Evolutionary conservation across 176 grass and related monocot genomes (phyloP), one percentile per base, ranked within the genome.

Genomic region (Oryza rufipogon): DNA sequence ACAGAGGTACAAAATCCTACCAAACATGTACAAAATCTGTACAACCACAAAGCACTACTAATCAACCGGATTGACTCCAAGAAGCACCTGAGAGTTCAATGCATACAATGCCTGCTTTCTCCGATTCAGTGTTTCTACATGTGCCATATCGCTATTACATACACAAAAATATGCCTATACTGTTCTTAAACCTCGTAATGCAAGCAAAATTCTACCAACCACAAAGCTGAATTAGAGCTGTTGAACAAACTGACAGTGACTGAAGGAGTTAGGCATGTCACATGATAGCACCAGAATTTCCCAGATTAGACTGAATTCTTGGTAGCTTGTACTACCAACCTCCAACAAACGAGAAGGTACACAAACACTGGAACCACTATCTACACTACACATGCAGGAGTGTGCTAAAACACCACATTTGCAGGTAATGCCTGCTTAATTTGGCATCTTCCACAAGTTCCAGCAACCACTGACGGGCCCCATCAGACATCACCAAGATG

Each of bases 381-480:
- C 70, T 41, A 41, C 39, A 41, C 36, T 17, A 19, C 44, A 47
- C 64, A 65, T 54, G 44, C 41, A 52, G 54, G 54, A 58, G 2
- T 42, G 11, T 71, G 70, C 51, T 32, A 87, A 87, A 76, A 56
- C n/a, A 87, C 60, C 33, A 14, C 76, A 68, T 54, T 87, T 80
- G 64, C 20, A 75, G 76, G n/a, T 64, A 64, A 76, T 52, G 54
- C 44, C 64, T 63, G 36, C 85, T 83, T 26, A 80, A 80, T 84
- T 87, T 83, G 64, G 64, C 42, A 26, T 33, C 14, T 19, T 80
- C 79, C 52, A 41, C 60, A 26, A 84, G 85, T 75, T 78, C 75
- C 80, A 87, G 75, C 80, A 65, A 87, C 85, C 73, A 71, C 64
- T 71, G 9, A 69, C 54, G 89, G 75, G 23, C 32, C 85, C 85